phyloP scores from a whole-genome alignment of 1,139 yeast genomes.

The Geotrichum aggregatum region DNA sequence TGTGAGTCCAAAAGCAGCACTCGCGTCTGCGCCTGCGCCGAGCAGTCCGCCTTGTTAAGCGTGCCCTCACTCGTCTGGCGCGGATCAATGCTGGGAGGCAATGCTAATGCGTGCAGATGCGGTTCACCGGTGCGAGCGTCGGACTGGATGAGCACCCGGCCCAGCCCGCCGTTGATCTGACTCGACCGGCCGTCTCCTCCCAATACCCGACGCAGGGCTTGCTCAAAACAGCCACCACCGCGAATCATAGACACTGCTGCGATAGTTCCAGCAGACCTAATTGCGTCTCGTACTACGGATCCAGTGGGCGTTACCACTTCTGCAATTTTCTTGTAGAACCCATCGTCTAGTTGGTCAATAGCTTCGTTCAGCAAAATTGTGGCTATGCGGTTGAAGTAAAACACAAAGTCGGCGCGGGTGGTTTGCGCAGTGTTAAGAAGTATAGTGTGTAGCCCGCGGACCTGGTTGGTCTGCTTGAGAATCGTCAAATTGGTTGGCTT shows the following conservation, averaged over 20 bases:
- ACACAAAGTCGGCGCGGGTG: constrained; percentile 70
- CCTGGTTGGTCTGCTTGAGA: constrained; percentile 62
- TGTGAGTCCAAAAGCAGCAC: constrained; percentile 81
- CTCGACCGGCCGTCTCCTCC: constrained; percentile 12
- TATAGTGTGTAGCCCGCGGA: constrained; percentile 67
- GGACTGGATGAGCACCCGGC: constrained; percentile 81
- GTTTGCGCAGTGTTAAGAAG: constrained; percentile 48
- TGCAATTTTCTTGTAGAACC: constrained; percentile 30
- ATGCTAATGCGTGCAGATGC: constrained; percentile 69
- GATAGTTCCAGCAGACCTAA: constrained; percentile 45
- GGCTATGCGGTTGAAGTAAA: constrained; percentile 78
- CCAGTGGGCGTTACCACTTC: constrained; percentile 48
- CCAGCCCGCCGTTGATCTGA: constrained; percentile 44
- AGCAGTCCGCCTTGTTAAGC: constrained; percentile 21
- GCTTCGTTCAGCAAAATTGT: constrained; percentile 64
- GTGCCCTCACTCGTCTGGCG: constrained; percentile 25
- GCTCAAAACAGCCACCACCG: constrained; percentile 90
- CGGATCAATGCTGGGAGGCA: constrained; percentile 44
- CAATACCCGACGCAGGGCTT: constrained; percentile 45
- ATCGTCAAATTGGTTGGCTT: constrained; percentile 30
- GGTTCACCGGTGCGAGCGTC: constrained; percentile 92
- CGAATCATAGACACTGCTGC: constrained; percentile 77
- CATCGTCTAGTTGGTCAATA: constrained; percentile 46
- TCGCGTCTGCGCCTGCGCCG: constrained; percentile 37
- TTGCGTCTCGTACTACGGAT: constrained; percentile 42